Evolutionary conservation across 805 yeast species (phyloP).

Genomic region (Geotrichum ghanense): DNA sequence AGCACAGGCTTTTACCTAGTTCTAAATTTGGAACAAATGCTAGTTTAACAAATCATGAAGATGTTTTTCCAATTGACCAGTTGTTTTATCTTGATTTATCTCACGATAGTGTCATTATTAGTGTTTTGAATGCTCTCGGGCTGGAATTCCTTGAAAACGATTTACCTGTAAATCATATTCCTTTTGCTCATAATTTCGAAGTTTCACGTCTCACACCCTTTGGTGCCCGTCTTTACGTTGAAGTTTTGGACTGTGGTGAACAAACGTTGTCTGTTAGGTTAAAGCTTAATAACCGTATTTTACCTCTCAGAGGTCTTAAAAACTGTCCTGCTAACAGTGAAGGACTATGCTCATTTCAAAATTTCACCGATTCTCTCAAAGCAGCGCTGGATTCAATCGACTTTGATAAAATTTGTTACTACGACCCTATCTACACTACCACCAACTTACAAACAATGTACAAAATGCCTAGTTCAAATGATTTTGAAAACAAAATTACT

Average conservation of each 20-base stretch:
- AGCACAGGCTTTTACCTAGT: conserved; percentile 37
- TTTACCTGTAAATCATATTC: conserved; percentile 35
- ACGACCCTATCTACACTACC: too few species aligned
- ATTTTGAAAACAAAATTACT: too few species aligned
- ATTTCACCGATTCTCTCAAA: conserved; percentile 21
- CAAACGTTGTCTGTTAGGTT: conserved; percentile 20
- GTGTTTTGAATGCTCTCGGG: conserved; percentile 56
- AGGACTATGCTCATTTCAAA: conserved; percentile 25
- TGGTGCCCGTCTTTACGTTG: conserved; percentile 30
- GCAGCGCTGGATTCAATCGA: conserved; percentile 18
- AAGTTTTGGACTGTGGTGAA: conserved; percentile 20
- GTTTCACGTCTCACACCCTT: conserved; percentile 31
- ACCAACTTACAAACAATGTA: too few species aligned
- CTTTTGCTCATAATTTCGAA: conserved; percentile 28
- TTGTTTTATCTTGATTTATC: conserved; percentile 58
- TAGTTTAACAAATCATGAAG: conserved; percentile 23
- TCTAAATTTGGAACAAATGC: conserved; percentile 40
- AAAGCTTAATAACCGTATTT: conserved; percentile 27
- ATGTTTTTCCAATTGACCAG: conserved; percentile 31
- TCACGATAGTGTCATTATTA: conserved; percentile 60
- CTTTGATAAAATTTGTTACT: conserved; percentile 22
- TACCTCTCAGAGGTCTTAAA: conserved; percentile 26
- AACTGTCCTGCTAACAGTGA: conserved; percentile 22
- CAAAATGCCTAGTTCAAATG: too few species aligned
- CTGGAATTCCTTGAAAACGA: conserved; percentile 30